Base-by-base conservation (phyloP, 2,329 filamentous ascomycete species). In the Arthrobotrys conoides region DNA sequence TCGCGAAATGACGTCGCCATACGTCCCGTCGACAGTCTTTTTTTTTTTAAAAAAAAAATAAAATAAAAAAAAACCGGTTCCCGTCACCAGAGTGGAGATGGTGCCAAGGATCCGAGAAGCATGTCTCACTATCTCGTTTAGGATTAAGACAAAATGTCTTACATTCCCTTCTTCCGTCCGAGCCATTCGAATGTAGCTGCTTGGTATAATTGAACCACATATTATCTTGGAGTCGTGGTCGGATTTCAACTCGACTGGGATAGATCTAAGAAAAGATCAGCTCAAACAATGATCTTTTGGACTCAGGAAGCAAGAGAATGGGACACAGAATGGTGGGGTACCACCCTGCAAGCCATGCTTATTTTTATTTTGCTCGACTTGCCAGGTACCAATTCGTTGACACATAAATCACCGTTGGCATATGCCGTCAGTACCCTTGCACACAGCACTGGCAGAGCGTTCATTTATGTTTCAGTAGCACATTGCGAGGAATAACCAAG, bases 71-170 rank as follows among this genome's bases (percentile, higher is more conserved):
- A 61, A 61, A 61, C 57, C 44, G 51, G 68, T 41, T 53, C 70
- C 51, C 72, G 33, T 46, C 48, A 38, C 27, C 6, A 44, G 61
- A 27, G 49, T 38, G 48, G 51, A 2, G 48, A 51, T 33, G 16
- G 33, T 18, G 66, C 72, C 72, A 71, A 76, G 72, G 30, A 76
- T 24, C n/a, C 51, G 55, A 69, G 55, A 57, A 27, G 71, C 36
- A 76, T 76, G 72, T 76, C 72, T 76, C 72, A 76, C 18, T 70
- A 12, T 57, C 38, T 70, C 49, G 72, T 76, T 70, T 76, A 57
- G 72, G 66, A 76, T 57, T 76, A 66, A 76, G 72, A 76, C 72
- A 68, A 27, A 46, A 46, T 75, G 55, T 76, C 72, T 65, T 61
- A 49, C 59, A 64, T 64, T 69, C 65, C 57, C 22, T 57, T 76